Conservation (phyloP, 2,329 filamentous ascomycete genomes). For the Didymella pinodella region DNA sequence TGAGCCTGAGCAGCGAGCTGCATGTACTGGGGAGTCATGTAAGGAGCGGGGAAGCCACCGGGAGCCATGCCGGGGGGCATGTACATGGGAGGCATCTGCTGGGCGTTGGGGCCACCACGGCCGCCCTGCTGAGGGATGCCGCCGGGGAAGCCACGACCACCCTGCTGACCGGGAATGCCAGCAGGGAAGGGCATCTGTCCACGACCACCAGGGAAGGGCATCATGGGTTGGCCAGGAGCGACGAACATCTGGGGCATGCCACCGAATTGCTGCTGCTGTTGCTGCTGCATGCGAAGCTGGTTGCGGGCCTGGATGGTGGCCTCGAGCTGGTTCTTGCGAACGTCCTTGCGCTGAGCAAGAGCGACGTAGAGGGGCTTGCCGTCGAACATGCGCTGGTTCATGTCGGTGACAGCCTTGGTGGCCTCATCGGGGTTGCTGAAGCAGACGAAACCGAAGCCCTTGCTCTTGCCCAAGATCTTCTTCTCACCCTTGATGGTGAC, state of each 20-base stretch:
- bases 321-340: conserved; percentile 98
- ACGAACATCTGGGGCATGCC: conserved; percentile 82
- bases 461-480: conserved; percentile 90
- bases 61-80: conserved; percentile 71
- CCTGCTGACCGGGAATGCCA: conserved; percentile 73
- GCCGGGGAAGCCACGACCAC: conserved; percentile 83
- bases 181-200: conserved; percentile 69
- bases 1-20: conserved; percentile 76
- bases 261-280: conserved; percentile 69
- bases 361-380: conserved; percentile 97
- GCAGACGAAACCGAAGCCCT: conserved; percentile 99
- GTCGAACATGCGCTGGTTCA: conserved; percentile 99
- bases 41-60: conserved; percentile 74
- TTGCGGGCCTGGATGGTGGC: conserved; percentile 99
- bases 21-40: conserved; percentile 79
- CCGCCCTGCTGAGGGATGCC: conserved; percentile 85
- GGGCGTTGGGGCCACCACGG: conserved; percentile 76
- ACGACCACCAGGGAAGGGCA: conserved; percentile 63
- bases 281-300: conserved; percentile 98
- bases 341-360: conserved; percentile 98
- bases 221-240: conserved; percentile 78
- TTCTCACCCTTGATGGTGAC: conserved; percentile 66
- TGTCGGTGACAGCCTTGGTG: conserved; percentile 98
- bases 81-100: conserved; percentile 89
- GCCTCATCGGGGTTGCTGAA: conserved; percentile 99